Base-by-base conservation (phyloP, 2,329 filamentous ascomycete genomes). In the Trichophyton benhamiae region DNA sequence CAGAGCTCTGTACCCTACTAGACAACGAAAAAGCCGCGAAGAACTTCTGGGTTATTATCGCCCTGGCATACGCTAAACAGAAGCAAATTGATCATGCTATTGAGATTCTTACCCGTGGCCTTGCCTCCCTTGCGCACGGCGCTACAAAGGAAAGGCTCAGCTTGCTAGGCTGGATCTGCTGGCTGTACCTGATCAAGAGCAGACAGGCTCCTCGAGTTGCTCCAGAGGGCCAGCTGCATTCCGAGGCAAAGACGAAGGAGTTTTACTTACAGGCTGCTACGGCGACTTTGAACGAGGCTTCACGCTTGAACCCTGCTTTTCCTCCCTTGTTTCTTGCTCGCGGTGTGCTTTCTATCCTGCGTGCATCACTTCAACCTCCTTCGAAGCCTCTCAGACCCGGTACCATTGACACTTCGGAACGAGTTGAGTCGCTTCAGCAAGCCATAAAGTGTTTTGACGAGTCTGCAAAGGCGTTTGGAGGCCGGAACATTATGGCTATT, bases 31-130 rank as follows among this genome's bases (percentile, higher is more conserved):
- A 87, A 70, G 91, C 91, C 15, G 87, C 89, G 42, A 91, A 92
- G 69, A 89, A 87, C 59, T 95, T 95, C 68, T 99, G 95, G 95
- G 92, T 99, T 80, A 92, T 90, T n/a, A 94, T 97, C 66, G 89
- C 95, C 48, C 81, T 97, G 63, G 92, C 92, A 57, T 99, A 99
- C 71, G 92, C 94, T 46, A 99, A 97, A 77, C 90, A 96, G 77
- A 86, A 87, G 71, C 95, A 95, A 77, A 84, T 94, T 64, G 91
- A 96, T 71, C 88, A 94, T 76, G 85, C 84, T 59, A 82, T 87
- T 63, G 84, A 87, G 64, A 84, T 87, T 60, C 74, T 87, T 67
- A 84, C 86, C 58, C 87, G 89, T 69, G 90, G 89, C 57, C 80
- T 89, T 67, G 81, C 82, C 63, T 89, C 88, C 67, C 84, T 90